Conservation (phyloP, 306 rosid species). For the Phaseolus lunatus region DNA sequence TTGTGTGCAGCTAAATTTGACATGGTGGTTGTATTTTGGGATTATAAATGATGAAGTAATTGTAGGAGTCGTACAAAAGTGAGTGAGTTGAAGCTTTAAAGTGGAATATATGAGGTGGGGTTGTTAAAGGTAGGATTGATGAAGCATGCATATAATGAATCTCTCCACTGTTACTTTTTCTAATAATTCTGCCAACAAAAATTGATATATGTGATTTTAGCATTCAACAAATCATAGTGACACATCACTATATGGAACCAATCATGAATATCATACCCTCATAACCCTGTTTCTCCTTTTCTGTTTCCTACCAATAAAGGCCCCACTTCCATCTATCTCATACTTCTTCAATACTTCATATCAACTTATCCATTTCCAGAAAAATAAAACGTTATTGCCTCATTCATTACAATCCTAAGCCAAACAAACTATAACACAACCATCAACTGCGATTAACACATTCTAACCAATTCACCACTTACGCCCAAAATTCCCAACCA, state of each 20-base stretch:
- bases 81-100: not conserved
- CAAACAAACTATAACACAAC: slow-evolving; percentile 55
- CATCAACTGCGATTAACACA: slow-evolving; percentile 49
- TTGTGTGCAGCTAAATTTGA: not conserved
- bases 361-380: not conserved
- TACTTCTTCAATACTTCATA: slow-evolving; percentile 2
- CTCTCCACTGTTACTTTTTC: not conserved
- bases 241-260: slow-evolving; percentile 31
- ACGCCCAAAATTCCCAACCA: slow-evolving; percentile 5
- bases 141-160: slow-evolving; percentile 26
- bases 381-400: not conserved
- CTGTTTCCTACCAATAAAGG: slow-evolving; percentile 34
- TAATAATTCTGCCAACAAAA: slow-evolving; percentile 1
- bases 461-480: slow-evolving; percentile 32
- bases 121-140: slow-evolving; percentile 9
- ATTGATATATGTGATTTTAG: slow-evolving; percentile 7
- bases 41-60: not conserved
- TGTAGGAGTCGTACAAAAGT: not conserved
- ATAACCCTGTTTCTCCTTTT: slow-evolving; percentile 7
- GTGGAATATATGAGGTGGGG: slow-evolving; percentile 11
- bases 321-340: slow-evolving; percentile 27
- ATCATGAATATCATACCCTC: slow-evolving; percentile 41
- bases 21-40: not conserved
- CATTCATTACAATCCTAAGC: not conserved
- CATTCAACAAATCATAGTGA: slow-evolving; percentile 16